Conservation (phyloP, 768 basidiomycete species). For the Tylopilus sp. region DNA sequence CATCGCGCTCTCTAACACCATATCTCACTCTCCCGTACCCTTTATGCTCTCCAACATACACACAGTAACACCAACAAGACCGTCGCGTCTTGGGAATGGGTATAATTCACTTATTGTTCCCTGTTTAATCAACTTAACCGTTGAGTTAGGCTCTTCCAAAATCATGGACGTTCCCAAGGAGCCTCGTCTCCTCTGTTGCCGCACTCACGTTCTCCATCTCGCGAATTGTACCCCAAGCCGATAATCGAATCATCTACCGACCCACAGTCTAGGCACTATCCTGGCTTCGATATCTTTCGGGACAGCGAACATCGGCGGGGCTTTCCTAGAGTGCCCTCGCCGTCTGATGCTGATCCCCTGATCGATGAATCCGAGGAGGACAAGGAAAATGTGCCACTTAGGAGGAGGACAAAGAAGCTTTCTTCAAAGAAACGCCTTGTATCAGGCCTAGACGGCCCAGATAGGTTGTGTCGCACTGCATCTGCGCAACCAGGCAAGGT, state of each 20-base stretch:
- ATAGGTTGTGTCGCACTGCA: constrained; percentile 1
- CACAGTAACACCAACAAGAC: constrained; percentile 32
- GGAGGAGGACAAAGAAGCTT: constrained; percentile 43
- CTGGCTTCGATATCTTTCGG: constrained; percentile 58
- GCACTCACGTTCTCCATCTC: constrained; percentile 10
- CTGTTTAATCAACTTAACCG: constrained; percentile 39
- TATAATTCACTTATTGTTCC: constrained; percentile 23
- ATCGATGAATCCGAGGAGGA: constrained; percentile 35
- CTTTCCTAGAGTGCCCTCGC: neutral
- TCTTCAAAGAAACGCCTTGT: constrained; percentile 22
- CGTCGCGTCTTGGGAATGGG: constrained; percentile 28
- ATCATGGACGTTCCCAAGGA: constrained; percentile 3
- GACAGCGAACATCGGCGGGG: constrained; percentile 33
- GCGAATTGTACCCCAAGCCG: constrained; percentile 26
- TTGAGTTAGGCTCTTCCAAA: constrained; percentile 12
- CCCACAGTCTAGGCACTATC: constrained; percentile 60
- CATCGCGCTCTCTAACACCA: constrained; percentile 33
- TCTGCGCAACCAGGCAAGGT: constrained; percentile 7
- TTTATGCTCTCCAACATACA: constrained; percentile 25
- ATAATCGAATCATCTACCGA: constrained; percentile 41
- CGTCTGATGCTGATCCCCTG: constrained; percentile 1
- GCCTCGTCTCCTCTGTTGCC: constrained; percentile 12
- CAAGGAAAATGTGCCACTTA: constrained; percentile 60
- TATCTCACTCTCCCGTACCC: constrained; percentile 27
- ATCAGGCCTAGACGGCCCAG: neutral